A percentile compares a stretch with the other conserved stretches of the same genome.
Conservation (phyloP, 306 rosid species). For the Purshia tridentata region DNA sequence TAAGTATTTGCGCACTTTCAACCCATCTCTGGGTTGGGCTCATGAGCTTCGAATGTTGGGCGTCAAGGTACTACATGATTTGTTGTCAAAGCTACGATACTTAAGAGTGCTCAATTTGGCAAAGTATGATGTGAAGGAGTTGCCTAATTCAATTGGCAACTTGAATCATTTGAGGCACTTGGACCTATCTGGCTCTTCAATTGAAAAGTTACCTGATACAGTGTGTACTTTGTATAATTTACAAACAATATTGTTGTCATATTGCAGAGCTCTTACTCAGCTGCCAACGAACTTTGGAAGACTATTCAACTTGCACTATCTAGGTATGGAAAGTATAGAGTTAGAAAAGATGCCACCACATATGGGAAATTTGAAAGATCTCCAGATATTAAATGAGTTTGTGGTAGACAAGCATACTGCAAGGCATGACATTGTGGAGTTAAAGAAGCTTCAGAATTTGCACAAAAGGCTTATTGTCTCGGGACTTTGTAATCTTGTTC, state of each 20-base stretch:
- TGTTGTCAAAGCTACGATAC: background rate
- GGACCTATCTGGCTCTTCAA: background rate
- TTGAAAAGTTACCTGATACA: background rate
- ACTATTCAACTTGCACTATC: background rate
- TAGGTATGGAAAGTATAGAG: background rate
- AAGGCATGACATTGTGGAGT: background rate
- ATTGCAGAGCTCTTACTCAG: background rate
- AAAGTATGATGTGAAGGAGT: accelerated
- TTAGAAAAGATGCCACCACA: background rate
- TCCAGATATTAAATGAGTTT: background rate
- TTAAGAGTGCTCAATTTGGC: background rate
- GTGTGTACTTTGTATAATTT: slow-evolving; percentile 13
- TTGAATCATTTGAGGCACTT: background rate
- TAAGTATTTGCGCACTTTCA: background rate
- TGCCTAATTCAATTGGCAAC: background rate
- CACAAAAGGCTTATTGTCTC: slow-evolving; percentile 7
- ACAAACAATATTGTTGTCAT: background rate
- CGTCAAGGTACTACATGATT: background rate
- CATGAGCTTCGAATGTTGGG: no score
- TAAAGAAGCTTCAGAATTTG: slow-evolving; percentile 10
- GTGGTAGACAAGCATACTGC: background rate
- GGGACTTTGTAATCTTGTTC: background rate
- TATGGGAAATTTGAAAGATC: slow-evolving; percentile 5
- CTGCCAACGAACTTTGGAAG: slow-evolving; percentile 3
- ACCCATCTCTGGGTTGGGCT: no score